These are phyloP conservation scores for Solanum chacoense DNA, from an alignment of 305 asterid genomes.

Conservation along the genomic window DNA sequence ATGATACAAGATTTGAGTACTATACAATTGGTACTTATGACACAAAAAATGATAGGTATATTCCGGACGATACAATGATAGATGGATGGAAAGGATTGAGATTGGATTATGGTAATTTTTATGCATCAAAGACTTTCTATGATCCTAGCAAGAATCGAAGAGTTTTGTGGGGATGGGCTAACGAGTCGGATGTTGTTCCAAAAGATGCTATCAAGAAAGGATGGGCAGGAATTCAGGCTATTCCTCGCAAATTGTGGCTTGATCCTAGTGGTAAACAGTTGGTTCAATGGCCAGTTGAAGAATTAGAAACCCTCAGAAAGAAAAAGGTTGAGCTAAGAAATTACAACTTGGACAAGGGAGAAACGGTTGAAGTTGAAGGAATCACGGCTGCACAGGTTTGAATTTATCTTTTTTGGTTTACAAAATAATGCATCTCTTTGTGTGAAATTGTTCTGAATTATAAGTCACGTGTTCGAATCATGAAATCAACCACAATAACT, in stretches of 20 bases:
- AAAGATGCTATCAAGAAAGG: background rate
- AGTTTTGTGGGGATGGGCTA: slow-evolving; percentile 16
- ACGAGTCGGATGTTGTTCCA: background rate
- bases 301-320: background rate
- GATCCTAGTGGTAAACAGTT: background rate
- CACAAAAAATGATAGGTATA: background rate
- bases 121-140: slow-evolving; percentile 14
- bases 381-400: background rate
- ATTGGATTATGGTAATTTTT: slow-evolving; percentile 10
- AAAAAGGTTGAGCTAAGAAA: background rate
- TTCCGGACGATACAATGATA: background rate
- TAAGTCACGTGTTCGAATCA: slow-evolving; percentile 19
- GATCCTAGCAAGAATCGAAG: slow-evolving; percentile 8
- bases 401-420: background rate
- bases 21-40: background rate
- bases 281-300: background rate
- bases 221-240: background rate
- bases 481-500: background rate
- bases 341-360: background rate
- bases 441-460: background rate
- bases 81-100: slow-evolving; percentile 18
- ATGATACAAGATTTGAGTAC: background rate
- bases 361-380: background rate
- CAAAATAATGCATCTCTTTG: background rate
- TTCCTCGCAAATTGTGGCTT: background rate